phyloP scores from a whole-genome alignment of 2,329 filamentous ascomycete genomes.

The Coleophoma eucalyptorum region DNA sequence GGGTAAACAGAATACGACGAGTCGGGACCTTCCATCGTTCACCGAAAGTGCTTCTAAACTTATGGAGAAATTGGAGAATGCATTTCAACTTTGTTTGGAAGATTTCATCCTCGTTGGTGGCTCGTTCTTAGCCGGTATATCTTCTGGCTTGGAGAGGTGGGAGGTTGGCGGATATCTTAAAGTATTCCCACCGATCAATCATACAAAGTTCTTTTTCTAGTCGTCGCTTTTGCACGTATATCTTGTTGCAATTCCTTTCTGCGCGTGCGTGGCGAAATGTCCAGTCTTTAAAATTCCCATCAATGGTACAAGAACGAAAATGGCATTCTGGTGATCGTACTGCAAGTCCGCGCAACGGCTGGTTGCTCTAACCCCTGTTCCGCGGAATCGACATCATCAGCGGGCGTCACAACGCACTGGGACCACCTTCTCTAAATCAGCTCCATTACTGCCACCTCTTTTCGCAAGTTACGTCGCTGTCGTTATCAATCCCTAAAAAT shows the following conservation, averaged over 20 bases:
- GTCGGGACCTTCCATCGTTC: constrained; percentile 97
- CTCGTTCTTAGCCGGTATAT: constrained; percentile 17
- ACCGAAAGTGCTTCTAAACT: constrained; percentile 99
- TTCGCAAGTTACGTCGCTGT: too few relatives aligned
- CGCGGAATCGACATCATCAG: too few relatives aligned
- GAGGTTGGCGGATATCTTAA: constrained; percentile 21
- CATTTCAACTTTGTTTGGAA: neutral
- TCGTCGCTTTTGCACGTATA: constrained; percentile 8
- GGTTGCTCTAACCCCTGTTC: too few relatives aligned
- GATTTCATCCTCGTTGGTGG: constrained; percentile 9
- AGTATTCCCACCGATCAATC: constrained; percentile 23
- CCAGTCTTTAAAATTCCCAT: too few relatives aligned
- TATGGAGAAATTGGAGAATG: constrained; percentile 17
- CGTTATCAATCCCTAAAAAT: too few relatives aligned
- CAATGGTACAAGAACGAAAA: too few relatives aligned
- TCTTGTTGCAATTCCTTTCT: constrained; percentile 14
- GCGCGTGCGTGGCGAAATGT: constrained; percentile 8
- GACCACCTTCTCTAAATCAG: too few relatives aligned
- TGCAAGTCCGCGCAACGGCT: too few relatives aligned
- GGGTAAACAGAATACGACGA: constrained; percentile 81
- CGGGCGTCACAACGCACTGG: too few relatives aligned
- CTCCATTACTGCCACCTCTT: too few relatives aligned
- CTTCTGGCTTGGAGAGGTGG: constrained; percentile 22
- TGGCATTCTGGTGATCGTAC: too few relatives aligned
- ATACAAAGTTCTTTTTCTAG: constrained; percentile 22